These are phyloP conservation scores for Aspergillus quadricinctus DNA, from an alignment of 2,329 filamentous ascomycete species.

Conservation along the genomic window DNA sequence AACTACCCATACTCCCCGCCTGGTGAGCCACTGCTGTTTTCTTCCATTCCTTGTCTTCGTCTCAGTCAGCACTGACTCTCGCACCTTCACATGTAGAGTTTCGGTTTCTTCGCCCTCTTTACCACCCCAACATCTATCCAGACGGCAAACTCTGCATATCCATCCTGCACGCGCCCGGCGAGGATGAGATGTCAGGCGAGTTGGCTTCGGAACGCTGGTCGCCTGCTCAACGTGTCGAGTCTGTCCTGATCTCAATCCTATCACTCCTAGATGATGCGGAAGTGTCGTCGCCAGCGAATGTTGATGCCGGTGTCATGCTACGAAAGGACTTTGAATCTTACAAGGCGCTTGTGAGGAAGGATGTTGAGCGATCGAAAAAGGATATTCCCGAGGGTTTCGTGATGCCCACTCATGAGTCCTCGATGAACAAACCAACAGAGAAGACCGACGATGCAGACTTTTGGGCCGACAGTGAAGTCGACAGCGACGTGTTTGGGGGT, in stretches of 20 bases:
- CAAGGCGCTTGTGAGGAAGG: slow-evolving; percentile 62
- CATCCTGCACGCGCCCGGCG: slow-evolving; percentile 87
- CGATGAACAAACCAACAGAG: slow-evolving; percentile 54
- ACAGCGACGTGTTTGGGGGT: slow-evolving; percentile 73
- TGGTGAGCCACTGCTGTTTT: slow-evolving; percentile 35
- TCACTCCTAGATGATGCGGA: slow-evolving; percentile 91
- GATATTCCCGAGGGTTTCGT: slow-evolving; percentile 75
- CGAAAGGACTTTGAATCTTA: slow-evolving; percentile 69
- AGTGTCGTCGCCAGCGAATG: slow-evolving; percentile 88
- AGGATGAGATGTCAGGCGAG: slow-evolving; percentile 90
- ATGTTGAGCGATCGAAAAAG: slow-evolving; percentile 68
- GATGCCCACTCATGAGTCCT: slow-evolving; percentile 72
- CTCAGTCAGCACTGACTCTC: not conserved
- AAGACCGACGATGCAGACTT: slow-evolving; percentile 69
- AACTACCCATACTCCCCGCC: slow-evolving; percentile 91
- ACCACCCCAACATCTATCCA: slow-evolving; percentile 89
- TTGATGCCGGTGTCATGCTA: slow-evolving; percentile 84
- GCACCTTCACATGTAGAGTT: slow-evolving; percentile 53
- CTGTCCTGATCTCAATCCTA: slow-evolving; percentile 86
- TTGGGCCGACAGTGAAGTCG: slow-evolving; percentile 68
- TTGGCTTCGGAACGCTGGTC: slow-evolving; percentile 88
- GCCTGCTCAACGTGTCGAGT: slow-evolving; percentile 88
- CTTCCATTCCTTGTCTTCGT: not conserved
- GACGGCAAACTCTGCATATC: slow-evolving; percentile 94
- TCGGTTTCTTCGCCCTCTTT: slow-evolving; percentile 73